Percentiles rank a stretch among this genome's conserved stretches.
phyloP scores from a whole-genome alignment of 2,329 filamentous ascomycete species.

The Xylaria sp. region DNA sequence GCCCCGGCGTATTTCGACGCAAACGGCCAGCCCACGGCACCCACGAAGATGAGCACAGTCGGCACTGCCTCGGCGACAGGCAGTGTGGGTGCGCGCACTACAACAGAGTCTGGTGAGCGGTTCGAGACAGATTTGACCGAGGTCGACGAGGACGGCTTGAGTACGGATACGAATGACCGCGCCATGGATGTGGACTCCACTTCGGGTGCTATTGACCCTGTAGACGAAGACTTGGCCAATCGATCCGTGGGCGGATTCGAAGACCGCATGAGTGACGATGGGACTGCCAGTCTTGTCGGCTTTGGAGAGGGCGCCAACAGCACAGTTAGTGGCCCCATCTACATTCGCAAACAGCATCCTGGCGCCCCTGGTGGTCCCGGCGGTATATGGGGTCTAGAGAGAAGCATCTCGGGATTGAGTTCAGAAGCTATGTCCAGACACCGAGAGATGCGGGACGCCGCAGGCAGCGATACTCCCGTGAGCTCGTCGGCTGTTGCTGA shows the following conservation, averaged over 20 bases:
- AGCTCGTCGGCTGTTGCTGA: conserved; percentile 62
- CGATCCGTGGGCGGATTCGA: conserved; percentile 64
- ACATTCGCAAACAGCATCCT: conserved; percentile 64
- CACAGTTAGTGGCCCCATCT: conserved; percentile 82
- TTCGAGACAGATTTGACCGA: conserved; percentile 68
- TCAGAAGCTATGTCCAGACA: conserved; percentile 53
- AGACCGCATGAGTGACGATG: conserved; percentile 87
- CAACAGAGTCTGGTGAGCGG: conserved; percentile 62
- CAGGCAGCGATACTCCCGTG: conserved; percentile 57
- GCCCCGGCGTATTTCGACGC: conserved; percentile 84
- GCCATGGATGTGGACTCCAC: conserved; percentile 66
- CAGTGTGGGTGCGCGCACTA: conserved; percentile 72
- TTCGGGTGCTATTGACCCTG: conserved; percentile 47
- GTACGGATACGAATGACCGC: conserved; percentile 71
- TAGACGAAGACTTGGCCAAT: conserved; percentile 56
- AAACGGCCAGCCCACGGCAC: conserved; percentile 73
- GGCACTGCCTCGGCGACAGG: conserved; percentile 90
- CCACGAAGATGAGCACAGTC: conserved; percentile 87
- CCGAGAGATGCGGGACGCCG: conserved; percentile 46
- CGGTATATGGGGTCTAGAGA: conserved; percentile 58
- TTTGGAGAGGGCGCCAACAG: conserved; percentile 93
- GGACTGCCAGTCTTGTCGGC: conserved; percentile 83
- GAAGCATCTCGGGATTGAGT: conserved; percentile 64
- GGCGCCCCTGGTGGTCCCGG: conserved; percentile 48
- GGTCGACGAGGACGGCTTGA: conserved; percentile 73